Evolutionary conservation across 352 stramenopile genomes (phyloP), one percentile per base, ranked within the genome.

Genomic region (Phytophthora pinifolia): DNA sequence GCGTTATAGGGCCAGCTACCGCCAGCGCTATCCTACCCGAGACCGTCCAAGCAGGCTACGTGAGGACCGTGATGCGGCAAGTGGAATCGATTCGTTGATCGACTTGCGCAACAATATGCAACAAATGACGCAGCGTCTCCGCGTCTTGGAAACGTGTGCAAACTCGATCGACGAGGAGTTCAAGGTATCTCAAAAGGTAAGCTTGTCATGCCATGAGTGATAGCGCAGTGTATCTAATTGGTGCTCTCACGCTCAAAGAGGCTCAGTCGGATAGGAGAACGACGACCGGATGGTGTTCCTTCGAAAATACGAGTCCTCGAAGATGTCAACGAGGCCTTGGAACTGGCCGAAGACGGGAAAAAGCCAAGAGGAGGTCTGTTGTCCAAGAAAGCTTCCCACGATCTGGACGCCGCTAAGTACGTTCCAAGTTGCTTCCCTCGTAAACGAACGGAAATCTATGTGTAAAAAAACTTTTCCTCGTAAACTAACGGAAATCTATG

Each of bases 131-230:
- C 56, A 63, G n/a, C 76, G 75, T 9, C 55, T 88, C 18, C 33
- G 39, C 13, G 69, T 65, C 18, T 68, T 89, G 25, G 76, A 89
- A 38, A 67, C 51, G 10, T 76, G 60, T 35, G 79, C 79, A 1
- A 60, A 76, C 30, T 64, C 70, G 14, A 84, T 89, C 8, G 76
- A 87, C 29, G 60, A 86, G 1, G 72, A 87, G 13, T 89, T 87
- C 13, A 82, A 77, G 44, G 42, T 58, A 25, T 76, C 74, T 0
- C 67, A 79, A 37, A 64, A 79, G 47, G 69, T 79, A 63, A 45
- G 62, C 65, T 55, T 36, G 20, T 37, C 20, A 8, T 3, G 12
- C 13, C 32, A 22, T 25, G 35, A 8, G n/a, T 22, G 25, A 29
- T 29, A 8, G 5, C 9, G 4, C 9, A 15, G 12, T 4, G 2